phyloP scores from a whole-genome alignment of 1,284 basidiomycete genomes.

The Mycena sp. region DNA sequence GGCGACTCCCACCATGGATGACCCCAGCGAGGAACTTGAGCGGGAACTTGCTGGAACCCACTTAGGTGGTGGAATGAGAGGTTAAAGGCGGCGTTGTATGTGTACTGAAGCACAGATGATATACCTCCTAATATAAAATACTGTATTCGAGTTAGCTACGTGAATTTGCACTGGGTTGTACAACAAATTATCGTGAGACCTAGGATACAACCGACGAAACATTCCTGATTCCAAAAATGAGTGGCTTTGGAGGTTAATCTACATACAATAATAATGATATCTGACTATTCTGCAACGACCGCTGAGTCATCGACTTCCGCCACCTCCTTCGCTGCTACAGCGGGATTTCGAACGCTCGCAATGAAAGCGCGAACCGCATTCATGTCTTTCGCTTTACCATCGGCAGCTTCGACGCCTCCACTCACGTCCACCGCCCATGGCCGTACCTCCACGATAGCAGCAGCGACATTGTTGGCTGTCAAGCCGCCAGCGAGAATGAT shows the following conservation, averaged over 20 bases:
- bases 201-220: too few relatives aligned
- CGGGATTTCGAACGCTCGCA: conserved; percentile 16
- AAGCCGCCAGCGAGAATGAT: conserved; percentile 92
- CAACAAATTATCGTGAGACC: too few relatives aligned
- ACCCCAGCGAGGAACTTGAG: conserved; percentile 89
- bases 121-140: conserved; percentile 26
- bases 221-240: too few relatives aligned
- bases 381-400: conserved; percentile 76
- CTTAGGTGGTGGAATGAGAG: conserved; percentile 41
- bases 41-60: conserved; percentile 81
- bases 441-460: conserved; percentile 72
- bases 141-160: conserved; percentile 10
- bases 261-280: not conserved
- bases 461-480: conserved; percentile 75
- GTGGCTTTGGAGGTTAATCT: too few relatives aligned
- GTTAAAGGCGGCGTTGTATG: too few relatives aligned
- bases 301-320: not conserved
- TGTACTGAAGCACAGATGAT: not conserved
- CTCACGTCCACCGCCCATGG: conserved; percentile 95
- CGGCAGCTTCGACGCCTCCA: conserved; percentile 83
- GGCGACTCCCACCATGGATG: conserved; percentile 75
- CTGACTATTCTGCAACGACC: not conserved
- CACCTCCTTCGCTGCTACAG: not conserved
- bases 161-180: conserved; percentile 1
- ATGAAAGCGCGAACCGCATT: conserved; percentile 81